Evolutionary conservation across 1,139 yeast genomes (phyloP), one percentile per base, ranked within the genome.

Genomic region (Saccharomyces uvarum): DNA sequence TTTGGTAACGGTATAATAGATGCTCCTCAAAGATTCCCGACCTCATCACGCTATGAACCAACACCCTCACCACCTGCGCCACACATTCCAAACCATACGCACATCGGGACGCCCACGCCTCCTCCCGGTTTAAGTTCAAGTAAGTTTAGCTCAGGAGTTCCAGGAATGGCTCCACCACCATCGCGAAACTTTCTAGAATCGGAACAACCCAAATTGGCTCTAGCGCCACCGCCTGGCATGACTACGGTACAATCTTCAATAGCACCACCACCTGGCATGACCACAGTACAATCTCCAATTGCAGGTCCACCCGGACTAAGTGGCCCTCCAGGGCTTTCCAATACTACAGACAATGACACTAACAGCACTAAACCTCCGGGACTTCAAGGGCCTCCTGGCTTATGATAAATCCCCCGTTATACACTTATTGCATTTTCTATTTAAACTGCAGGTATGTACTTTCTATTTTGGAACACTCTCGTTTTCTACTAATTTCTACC

Each of bases 61-160:
- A 14, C 42, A 14, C 42, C 42, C 8, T 33, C 42, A 11, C 42
- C 42, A 7, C 42, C 42, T 14, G 42, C 42, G 42, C 16, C 42
- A 33, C 42, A 16, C 9, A 14, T 33, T 7, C 16, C 42, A 16
- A 33, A 11, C 11, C 42, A 8, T 16, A 19, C 21, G 14, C 21
- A 33, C 14, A 33, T 16, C 42, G 42, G 14, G 21, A 14, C 42
- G 19, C 21, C 42, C 16, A 33, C 42, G 9, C 42, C 42, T 14
- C 49, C 55, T 55, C 38, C 59, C 51, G 21, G 60, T 55, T 13
- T 57, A 55, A 3, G 21, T 53, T 19, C 21, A 54, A 27, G 54
- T 13, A 21, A 4, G 21, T 33, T 33, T 14, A 33, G 42, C 16
- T 33, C 42, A 8, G 42, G 42, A 33, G 42, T 33, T 14, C 42